phyloP scores from a whole-genome alignment of 192 early-diverging fungal genomes.

The Coemansia sp. region DNA sequence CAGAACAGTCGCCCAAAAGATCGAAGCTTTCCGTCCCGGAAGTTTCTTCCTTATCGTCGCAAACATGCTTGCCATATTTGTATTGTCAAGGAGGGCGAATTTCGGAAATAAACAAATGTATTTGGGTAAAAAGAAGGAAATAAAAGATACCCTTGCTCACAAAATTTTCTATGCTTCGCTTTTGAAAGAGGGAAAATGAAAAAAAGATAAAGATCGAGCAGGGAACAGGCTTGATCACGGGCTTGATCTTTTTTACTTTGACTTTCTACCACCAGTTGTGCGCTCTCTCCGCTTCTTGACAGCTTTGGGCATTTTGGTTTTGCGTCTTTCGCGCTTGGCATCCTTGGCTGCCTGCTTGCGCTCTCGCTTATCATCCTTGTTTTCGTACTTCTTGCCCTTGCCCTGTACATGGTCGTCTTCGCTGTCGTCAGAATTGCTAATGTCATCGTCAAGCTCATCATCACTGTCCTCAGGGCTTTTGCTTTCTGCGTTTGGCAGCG shows the following conservation, averaged over 20 bases:
- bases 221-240: not conserved
- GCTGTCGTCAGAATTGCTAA: conserved; percentile 21
- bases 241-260: conserved; percentile 55
- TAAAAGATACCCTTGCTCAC: not conserved
- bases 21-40: conserved; percentile 46
- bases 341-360: conserved; percentile 88
- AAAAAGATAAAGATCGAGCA: not conserved
- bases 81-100: not conserved
- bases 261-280: conserved; percentile 62
- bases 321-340: conserved; percentile 86
- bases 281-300: conserved; percentile 95
- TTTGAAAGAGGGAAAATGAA: too few relatives aligned
- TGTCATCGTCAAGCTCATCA: not conserved
- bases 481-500: not conserved
- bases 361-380: conserved; percentile 86
- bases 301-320: conserved; percentile 92
- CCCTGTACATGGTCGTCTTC: conserved; percentile 34
- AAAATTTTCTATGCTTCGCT: too few relatives aligned
- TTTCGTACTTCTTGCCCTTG: conserved; percentile 75
- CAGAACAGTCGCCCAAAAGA: conserved; percentile 44
- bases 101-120: not conserved
- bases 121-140: not conserved
- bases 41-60: conserved; percentile 35
- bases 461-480: conserved; percentile 6
- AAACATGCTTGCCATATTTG: conserved; percentile 16